Conservation (phyloP, 805 yeast species). For the Starmerella stellata region DNA sequence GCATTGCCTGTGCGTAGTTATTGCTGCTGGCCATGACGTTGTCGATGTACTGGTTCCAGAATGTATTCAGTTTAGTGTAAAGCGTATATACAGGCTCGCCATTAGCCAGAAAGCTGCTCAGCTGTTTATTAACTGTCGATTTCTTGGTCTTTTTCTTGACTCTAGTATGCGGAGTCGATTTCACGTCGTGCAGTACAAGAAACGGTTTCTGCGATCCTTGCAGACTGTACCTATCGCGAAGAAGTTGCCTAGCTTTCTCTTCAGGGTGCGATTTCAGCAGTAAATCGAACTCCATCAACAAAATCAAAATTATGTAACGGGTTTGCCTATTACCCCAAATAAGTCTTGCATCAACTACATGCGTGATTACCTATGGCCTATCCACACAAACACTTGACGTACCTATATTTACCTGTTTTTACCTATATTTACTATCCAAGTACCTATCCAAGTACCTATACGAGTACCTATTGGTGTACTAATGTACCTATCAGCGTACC, state of each 20-base stretch:
- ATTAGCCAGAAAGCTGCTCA: constrained; percentile 22
- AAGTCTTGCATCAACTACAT: not conserved
- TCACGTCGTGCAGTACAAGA: constrained; percentile 17
- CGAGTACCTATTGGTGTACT: no score
- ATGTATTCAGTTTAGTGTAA: constrained; percentile 35
- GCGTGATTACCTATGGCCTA: no score
- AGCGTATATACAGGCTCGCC: constrained; percentile 27
- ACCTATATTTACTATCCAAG: no score
- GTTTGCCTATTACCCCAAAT: not conserved
- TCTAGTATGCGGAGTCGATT: constrained; percentile 18
- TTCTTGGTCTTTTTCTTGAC: constrained; percentile 16
- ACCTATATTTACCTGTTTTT: no score
- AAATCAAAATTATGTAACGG: no score
- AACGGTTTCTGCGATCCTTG: constrained; percentile 24
- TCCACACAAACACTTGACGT: no score
- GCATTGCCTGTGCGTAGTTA: constrained; percentile 26
- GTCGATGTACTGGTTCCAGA: constrained; percentile 58
- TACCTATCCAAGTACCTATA: no score
- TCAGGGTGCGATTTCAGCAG: constrained; percentile 20
- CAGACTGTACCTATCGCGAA: constrained; percentile 25
- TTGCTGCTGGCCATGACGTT: constrained; percentile 25
- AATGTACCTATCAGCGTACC: no score
- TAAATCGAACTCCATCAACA: constrained; percentile 17
- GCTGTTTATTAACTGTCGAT: constrained; percentile 20
- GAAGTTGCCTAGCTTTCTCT: constrained; percentile 21